A percentile compares a stretch with the other conserved stretches of the same genome.
phyloP scores from a whole-genome alignment of 768 basidiomycete species.

The Cubamyces sp. region DNA sequence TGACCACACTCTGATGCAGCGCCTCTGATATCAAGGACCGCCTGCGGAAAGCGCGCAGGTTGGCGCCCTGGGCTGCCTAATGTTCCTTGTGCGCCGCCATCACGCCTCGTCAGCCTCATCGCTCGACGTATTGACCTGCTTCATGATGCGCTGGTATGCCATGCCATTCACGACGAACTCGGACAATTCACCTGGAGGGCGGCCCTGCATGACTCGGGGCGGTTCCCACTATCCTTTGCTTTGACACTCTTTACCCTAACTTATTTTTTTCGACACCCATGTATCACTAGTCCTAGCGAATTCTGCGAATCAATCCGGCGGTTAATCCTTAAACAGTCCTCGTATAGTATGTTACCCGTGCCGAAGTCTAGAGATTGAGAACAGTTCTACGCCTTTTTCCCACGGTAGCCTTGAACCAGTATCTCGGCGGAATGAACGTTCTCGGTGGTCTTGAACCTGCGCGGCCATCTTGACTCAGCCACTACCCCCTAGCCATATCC shows the following conservation, averaged over 20 bases:
- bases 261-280: background rate
- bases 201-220: background rate
- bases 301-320: too few relatives aligned
- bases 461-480: too few relatives aligned
- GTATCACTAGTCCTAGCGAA: background rate
- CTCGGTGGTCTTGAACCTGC: too few relatives aligned
- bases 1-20: background rate
- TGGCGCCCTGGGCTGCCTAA: background rate
- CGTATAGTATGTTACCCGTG: too few relatives aligned
- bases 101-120: background rate
- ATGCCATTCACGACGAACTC: background rate
- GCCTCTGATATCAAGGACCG: conserved; percentile 8
- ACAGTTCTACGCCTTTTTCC: too few relatives aligned
- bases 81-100: background rate
- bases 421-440: too few relatives aligned
- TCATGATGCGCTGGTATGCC: too few relatives aligned
- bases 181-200: background rate
- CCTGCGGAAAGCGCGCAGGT: background rate
- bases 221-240: background rate
- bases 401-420: too few relatives aligned
- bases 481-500: too few relatives aligned
- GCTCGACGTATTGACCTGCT: too few relatives aligned
- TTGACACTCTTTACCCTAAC: background rate
- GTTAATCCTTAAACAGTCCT: too few relatives aligned
- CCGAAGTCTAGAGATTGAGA: too few relatives aligned